A percentile compares a stretch with the other conserved stretches of the same genome.
These are phyloP conservation scores for Chrysanthemum lavandulifolium DNA, from an alignment of 129 eudicot species.

Conservation along the genomic window DNA sequence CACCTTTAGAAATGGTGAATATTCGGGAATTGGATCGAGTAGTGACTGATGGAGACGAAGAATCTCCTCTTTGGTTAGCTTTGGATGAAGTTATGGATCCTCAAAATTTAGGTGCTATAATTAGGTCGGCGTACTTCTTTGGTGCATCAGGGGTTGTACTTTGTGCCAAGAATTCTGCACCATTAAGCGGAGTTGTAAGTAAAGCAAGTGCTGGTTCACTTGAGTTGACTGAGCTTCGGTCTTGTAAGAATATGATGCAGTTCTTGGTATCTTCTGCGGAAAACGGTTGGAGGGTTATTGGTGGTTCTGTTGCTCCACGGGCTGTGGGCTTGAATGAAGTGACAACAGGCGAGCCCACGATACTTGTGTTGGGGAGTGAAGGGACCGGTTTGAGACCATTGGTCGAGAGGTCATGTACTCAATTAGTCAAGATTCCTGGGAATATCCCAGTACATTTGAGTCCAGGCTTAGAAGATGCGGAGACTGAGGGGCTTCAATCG, in stretches of 20 bases:
- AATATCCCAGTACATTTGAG: conserved; percentile 55
- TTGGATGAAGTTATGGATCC: conserved; percentile 97
- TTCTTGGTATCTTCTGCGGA: conserved; percentile 75
- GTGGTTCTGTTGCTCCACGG: conserved; percentile 77
- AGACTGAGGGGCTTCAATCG: conserved; percentile 51
- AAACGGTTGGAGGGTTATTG: conserved; percentile 96
- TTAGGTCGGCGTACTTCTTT: conserved; percentile 83
- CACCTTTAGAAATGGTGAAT: conserved; percentile 88
- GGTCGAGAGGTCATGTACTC: conserved; percentile 88
- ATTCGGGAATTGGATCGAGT: conserved; percentile 71
- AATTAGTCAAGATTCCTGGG: conserved; percentile 73
- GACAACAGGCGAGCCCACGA: conserved; percentile 63
- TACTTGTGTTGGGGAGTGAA: conserved; percentile 91
- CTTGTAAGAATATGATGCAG: conserved; percentile 98
- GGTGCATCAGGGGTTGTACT: conserved; percentile 90
- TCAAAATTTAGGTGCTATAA: conserved; percentile 92
- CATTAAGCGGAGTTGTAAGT: conserved; percentile 93
- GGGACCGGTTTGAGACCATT: conserved; percentile 93
- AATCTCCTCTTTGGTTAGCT: conserved; percentile 80
- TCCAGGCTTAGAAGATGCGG: conserved; percentile 49
- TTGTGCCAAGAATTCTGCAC: conserved; percentile 98
- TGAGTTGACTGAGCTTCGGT: conserved; percentile 76
- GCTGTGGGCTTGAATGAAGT: conserved; percentile 65
- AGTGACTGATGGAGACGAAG: conserved; percentile 25
- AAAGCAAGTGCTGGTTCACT: conserved; percentile 99